phyloP scores from a whole-genome alignment of 208 protist species.

The Entamoeba invadens region DNA sequence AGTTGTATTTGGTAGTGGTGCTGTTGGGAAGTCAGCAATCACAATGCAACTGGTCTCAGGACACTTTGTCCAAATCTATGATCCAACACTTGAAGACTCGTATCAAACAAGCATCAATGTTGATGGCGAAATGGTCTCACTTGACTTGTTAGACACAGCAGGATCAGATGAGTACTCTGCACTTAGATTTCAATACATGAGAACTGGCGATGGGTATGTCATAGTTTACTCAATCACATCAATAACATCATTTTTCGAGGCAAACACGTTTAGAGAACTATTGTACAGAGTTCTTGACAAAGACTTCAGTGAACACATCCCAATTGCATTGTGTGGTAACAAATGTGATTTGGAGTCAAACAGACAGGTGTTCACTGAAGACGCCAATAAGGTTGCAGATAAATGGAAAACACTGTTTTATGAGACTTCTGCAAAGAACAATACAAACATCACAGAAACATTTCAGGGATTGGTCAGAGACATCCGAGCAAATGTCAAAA shows the following conservation, averaged over 20 bases:
- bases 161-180: slow-evolving; percentile 50
- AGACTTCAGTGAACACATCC: slow-evolving; percentile 31
- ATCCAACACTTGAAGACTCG: not conserved
- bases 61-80: not conserved
- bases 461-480: slow-evolving; percentile 9
- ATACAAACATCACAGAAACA: slow-evolving; percentile 40
- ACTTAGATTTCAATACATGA: not conserved
- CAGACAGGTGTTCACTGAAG: slow-evolving; percentile 25
- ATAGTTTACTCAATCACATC: slow-evolving; percentile 30
- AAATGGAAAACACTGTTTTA: slow-evolving; percentile 26
- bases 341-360: slow-evolving; percentile 41
- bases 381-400: slow-evolving; percentile 35
- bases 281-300: slow-evolving; percentile 48
- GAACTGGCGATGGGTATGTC: not conserved
- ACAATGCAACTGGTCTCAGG: not conserved
- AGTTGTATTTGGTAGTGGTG: not conserved
- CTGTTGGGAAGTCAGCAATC: not conserved
- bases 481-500: too few species aligned
- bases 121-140: too few species aligned
- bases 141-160: too few species aligned
- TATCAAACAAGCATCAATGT: not conserved
- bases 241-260: slow-evolving; percentile 45
- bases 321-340: slow-evolving; percentile 47
- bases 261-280: slow-evolving; percentile 48
- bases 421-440: slow-evolving; percentile 44